A percentile compares a stretch with the other conserved stretches of the same genome.
These are phyloP conservation scores for Colletotrichum sp. DNA, from an alignment of 2,329 filamentous ascomycete genomes.

Conservation along the genomic window DNA sequence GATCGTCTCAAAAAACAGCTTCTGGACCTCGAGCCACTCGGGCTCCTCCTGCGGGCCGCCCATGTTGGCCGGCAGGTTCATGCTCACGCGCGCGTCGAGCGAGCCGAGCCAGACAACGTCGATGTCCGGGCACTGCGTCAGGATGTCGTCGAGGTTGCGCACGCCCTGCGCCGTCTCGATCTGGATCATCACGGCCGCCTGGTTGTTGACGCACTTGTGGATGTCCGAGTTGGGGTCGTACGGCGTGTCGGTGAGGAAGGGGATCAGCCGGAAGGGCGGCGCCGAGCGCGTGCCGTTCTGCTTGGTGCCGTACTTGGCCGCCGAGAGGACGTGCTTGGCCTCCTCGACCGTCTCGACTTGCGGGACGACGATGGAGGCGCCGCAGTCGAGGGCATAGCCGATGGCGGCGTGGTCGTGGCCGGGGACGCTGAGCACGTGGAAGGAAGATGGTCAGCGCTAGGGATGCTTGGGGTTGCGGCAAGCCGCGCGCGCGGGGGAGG, in stretches of 20 bases:
- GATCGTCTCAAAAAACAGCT: slow-evolving; percentile 39
- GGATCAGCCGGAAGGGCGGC: slow-evolving; percentile 46
- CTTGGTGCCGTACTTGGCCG: slow-evolving; percentile 47
- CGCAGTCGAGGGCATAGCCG: slow-evolving; percentile 50
- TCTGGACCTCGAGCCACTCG: slow-evolving; percentile 43
- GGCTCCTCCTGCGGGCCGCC: slow-evolving; percentile 36
- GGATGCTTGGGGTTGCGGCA: not conserved
- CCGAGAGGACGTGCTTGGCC: slow-evolving; percentile 44
- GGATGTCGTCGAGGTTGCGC: slow-evolving; percentile 52
- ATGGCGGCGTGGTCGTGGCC: slow-evolving; percentile 51
- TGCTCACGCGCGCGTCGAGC: slow-evolving; percentile 47
- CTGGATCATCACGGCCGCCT: slow-evolving; percentile 53
- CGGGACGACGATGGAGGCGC: slow-evolving; percentile 51
- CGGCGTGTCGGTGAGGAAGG: slow-evolving; percentile 41
- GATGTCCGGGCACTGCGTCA: slow-evolving; percentile 48
- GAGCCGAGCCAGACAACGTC: slow-evolving; percentile 51
- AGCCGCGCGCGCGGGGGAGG: not conserved
- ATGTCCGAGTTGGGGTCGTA: slow-evolving; percentile 35
- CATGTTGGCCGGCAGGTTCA: slow-evolving; percentile 40
- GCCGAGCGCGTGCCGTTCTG: slow-evolving; percentile 46
- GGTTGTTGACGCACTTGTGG: slow-evolving; percentile 45
- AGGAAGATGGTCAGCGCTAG: not conserved
- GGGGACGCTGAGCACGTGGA: slow-evolving; percentile 30
- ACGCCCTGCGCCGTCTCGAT: slow-evolving; percentile 47
- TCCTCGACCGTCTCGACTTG: slow-evolving; percentile 52